Conservation (phyloP, 2,329 filamentous ascomycete genomes). For the Daldinia sp. region DNA sequence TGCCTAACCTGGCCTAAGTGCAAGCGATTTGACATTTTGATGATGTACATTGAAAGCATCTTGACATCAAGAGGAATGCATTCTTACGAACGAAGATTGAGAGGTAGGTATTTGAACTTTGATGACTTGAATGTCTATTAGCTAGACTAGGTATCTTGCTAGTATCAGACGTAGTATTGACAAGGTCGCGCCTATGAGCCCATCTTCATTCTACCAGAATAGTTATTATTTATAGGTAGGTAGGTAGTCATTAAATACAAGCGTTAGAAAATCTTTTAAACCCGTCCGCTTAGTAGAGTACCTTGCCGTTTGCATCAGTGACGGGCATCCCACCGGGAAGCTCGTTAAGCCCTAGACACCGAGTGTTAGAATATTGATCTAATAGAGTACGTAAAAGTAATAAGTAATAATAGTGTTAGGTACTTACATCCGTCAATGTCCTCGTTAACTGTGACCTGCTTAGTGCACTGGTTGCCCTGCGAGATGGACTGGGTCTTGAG, state of each 20-base stretch:
- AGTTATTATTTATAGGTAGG: slow-evolving; percentile 1
- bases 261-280: not conserved
- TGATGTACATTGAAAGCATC: not conserved
- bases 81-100: not conserved
- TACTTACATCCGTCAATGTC: slow-evolving; percentile 46
- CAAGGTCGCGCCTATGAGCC: not conserved
- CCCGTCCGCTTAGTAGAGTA: slow-evolving; percentile 23
- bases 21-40: not conserved
- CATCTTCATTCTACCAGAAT: slow-evolving; percentile 2
- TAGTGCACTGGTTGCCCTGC: slow-evolving; percentile 43
- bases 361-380: slow-evolving; percentile 18
- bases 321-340: slow-evolving; percentile 43
- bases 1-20: not conserved
- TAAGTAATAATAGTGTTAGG: not conserved
- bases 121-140: not conserved
- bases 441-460: slow-evolving; percentile 40
- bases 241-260: slow-evolving; percentile 12
- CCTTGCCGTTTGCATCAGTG: slow-evolving; percentile 37
- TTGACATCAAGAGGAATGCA: not conserved
- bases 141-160: slow-evolving; percentile 3
- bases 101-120: not conserved
- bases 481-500: slow-evolving; percentile 40
- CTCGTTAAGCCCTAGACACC: slow-evolving; percentile 36
- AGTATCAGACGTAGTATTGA: not conserved
- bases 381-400: not conserved